Conservation (phyloP, 495 filamentous ascomycete genomes). For the Trichoderma virens region DNA sequence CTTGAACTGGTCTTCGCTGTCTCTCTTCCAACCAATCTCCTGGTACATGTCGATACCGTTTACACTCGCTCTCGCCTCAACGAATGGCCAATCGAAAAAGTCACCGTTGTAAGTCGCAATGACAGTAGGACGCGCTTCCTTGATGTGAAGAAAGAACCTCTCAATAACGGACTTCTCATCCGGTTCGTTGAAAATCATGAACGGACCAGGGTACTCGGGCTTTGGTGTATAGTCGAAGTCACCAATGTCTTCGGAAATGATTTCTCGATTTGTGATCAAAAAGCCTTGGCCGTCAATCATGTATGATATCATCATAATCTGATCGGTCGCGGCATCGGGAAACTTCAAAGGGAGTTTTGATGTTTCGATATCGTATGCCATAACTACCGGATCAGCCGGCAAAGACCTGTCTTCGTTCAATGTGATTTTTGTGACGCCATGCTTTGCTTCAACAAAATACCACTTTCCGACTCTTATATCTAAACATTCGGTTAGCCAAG, state of each 20-base stretch:
- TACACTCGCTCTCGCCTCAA: slow-evolving; percentile 85
- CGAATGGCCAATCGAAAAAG: slow-evolving; percentile 99
- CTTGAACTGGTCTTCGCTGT: slow-evolving; percentile 91
- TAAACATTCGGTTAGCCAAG: slow-evolving; percentile 27
- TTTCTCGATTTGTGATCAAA: slow-evolving; percentile 95
- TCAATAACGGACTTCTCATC: slow-evolving; percentile 84
- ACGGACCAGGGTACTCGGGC: slow-evolving; percentile 88
- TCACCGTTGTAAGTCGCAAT: slow-evolving; percentile 99
- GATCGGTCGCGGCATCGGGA: slow-evolving; percentile 90
- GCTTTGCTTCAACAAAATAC: slow-evolving; percentile 93
- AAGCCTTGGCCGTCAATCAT: slow-evolving; percentile 99
- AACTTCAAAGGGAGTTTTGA: slow-evolving; percentile 96
- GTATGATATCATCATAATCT: slow-evolving; percentile 99
- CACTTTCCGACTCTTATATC: slow-evolving; percentile 95
- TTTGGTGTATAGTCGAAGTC: slow-evolving; percentile 99
- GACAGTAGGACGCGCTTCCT: slow-evolving; percentile 87
- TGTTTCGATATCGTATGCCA: slow-evolving; percentile 98
- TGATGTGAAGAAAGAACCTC: slow-evolving; percentile 91
- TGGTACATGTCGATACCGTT: slow-evolving; percentile 99
- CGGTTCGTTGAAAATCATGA: slow-evolving; percentile 97
- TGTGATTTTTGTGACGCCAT: slow-evolving; percentile 71
- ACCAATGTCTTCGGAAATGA: slow-evolving; percentile 93
- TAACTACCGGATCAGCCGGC: slow-evolving; percentile 87
- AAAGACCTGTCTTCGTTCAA: slow-evolving; percentile 83
- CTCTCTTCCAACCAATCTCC: slow-evolving; percentile 93